Conservation (phyloP, 306 rosid genomes). For the Cicer arietinum region DNA sequence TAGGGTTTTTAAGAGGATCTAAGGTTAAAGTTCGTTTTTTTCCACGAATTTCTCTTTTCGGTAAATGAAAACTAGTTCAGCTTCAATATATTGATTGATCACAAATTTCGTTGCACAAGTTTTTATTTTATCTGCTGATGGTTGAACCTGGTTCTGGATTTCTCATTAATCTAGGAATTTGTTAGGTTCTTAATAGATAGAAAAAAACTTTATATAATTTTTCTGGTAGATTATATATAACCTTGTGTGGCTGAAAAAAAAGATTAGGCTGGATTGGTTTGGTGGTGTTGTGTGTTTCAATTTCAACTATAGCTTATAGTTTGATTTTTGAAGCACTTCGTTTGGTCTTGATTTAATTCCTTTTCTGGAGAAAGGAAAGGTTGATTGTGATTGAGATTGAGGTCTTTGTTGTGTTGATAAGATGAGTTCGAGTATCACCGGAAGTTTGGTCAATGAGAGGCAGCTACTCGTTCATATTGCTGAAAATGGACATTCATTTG, state of each 20-base stretch:
- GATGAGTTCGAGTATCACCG: constrained; percentile 71
- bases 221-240: background rate
- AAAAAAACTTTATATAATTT: background rate
- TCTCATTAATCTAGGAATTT: constrained; percentile 40
- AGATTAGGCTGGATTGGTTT: constrained; percentile 39
- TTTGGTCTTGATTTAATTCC: constrained; percentile 35
- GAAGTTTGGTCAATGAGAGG: constrained; percentile 59
- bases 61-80: constrained; percentile 31
- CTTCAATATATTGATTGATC: constrained; percentile 42
- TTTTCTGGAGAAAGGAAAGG: constrained; percentile 14
- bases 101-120: background rate
- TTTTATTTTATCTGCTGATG: constrained; percentile 6
- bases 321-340: constrained; percentile 34
- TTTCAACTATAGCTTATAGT: constrained; percentile 43
- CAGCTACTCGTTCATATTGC: constrained; percentile 86
- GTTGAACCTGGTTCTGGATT: constrained; percentile 36
- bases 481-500: constrained; percentile 85
- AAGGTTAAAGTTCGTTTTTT: constrained; percentile 45
- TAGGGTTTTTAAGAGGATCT: constrained; percentile 55
- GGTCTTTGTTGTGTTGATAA: constrained; percentile 51
- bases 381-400: constrained; percentile 26
- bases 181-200: constrained; percentile 36
- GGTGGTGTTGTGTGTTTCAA: constrained; percentile 40
- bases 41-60: constrained; percentile 33
- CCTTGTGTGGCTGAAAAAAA: constrained; percentile 14